Evolutionary conservation across 2,329 filamentous ascomycete genomes (phyloP).

Genomic region (Paraphoma chrysanthemicola): DNA sequence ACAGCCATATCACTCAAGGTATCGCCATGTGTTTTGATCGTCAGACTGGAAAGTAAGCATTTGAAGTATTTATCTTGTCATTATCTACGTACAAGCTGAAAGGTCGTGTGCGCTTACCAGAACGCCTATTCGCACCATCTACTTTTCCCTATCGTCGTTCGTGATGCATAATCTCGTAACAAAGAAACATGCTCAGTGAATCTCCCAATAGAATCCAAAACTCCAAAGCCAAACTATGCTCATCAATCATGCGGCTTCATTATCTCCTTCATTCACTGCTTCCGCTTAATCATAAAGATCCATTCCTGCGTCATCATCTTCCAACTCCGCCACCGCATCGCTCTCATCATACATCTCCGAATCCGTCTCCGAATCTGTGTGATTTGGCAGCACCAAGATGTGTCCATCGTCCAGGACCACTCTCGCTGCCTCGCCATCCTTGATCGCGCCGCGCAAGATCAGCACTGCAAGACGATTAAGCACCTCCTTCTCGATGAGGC

Average conservation of each 20-base stretch:
- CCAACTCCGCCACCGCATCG: conserved; percentile 74
- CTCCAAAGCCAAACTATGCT: conserved; percentile 16
- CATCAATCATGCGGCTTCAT: not conserved
- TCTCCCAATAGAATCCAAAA: conserved; percentile 7
- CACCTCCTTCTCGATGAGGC: conserved; percentile 96
- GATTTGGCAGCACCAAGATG: conserved; percentile 83
- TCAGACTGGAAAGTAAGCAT: not conserved
- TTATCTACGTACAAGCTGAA: conserved; percentile 15
- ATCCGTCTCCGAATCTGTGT: conserved; percentile 73
- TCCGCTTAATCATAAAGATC: conserved; percentile 69
- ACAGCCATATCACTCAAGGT: too few species aligned
- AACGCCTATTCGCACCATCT: conserved; percentile 5
- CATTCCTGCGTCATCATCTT: conserved; percentile 61
- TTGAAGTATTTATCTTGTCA: conserved; percentile 3
- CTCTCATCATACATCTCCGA: conserved; percentile 78
- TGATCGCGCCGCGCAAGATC: conserved; percentile 83
- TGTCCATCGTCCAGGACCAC: conserved; percentile 82
- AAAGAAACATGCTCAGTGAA: not conserved
- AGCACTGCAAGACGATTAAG: conserved; percentile 92
- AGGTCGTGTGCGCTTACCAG: not conserved
- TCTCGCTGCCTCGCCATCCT: conserved; percentile 81
- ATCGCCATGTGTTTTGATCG: not conserved
- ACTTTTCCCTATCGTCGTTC: conserved; percentile 5
- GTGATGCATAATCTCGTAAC: conserved; percentile 8
- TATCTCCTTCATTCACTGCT: not conserved